Conservation (phyloP, 805 yeast genomes). For the Spathaspora hagerdaliae region DNA sequence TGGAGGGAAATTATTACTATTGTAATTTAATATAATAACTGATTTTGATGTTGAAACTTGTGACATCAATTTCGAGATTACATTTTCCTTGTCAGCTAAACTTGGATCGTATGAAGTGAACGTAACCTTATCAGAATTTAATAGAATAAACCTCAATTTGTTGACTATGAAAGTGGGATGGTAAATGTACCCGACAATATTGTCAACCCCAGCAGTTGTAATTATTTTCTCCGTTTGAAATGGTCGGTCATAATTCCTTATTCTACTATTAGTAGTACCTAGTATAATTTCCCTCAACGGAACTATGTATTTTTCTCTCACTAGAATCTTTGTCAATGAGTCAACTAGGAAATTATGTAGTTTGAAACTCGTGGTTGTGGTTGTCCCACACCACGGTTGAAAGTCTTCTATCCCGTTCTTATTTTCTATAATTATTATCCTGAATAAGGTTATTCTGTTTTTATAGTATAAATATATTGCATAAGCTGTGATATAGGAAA, state of each 20-base stretch:
- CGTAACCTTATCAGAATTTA: slow-evolving; percentile 1
- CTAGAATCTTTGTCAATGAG: no score
- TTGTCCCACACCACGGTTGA: slow-evolving; percentile 25
- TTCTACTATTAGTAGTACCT: no score
- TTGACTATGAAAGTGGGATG: slow-evolving; percentile 12
- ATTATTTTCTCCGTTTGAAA: no score
- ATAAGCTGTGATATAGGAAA: background rate
- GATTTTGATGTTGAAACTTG: background rate
- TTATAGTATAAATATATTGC: no score
- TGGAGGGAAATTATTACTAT: background rate
- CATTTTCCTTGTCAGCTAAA: background rate
- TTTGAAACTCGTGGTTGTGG: slow-evolving; percentile 12
- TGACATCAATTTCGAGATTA: background rate
- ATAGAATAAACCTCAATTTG: slow-evolving; percentile 5
- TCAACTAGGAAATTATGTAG: no score
- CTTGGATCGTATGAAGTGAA: slow-evolving; percentile 1
- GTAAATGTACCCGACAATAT: slow-evolving; percentile 13
- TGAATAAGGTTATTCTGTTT: no score
- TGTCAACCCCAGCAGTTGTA: background rate
- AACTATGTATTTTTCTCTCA: no score
- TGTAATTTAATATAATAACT: background rate
- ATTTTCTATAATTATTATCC: slow-evolving; percentile 8
- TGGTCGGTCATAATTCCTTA: no score
- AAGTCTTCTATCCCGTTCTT: slow-evolving; percentile 3
- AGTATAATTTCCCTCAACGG: no score